Conservation (phyloP, 2,329 filamentous ascomycete species). For the Aspergillus nomiae region DNA sequence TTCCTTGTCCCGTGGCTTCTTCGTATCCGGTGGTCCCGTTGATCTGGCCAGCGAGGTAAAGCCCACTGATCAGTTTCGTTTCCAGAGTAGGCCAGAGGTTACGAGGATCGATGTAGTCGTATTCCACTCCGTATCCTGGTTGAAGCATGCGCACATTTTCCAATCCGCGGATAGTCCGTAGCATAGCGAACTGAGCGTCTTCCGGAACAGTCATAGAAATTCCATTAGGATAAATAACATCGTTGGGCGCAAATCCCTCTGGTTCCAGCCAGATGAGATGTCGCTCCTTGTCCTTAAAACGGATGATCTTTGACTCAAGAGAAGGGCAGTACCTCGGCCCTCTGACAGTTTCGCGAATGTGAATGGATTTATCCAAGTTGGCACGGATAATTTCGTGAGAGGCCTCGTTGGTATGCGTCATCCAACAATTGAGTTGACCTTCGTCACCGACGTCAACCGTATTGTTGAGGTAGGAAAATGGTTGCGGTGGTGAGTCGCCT, state of each 20-base stretch:
- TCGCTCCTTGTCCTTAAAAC: constrained; percentile 75
- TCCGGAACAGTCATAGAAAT: constrained; percentile 95
- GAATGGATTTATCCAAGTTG: constrained; percentile 94
- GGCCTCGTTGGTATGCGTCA: constrained; percentile 80
- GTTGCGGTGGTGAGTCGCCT: constrained; percentile 82
- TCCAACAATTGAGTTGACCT: constrained; percentile 81
- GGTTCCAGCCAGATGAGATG: constrained; percentile 98
- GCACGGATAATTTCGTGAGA: constrained; percentile 81
- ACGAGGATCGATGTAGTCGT: constrained; percentile 96
- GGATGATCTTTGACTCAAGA: constrained; percentile 88
- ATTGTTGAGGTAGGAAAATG: constrained; percentile 89
- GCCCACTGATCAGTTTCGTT: constrained; percentile 84
- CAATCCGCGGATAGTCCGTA: constrained; percentile 85
- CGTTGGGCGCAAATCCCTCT: constrained; percentile 81
- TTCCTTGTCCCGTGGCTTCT: constrained; percentile 90
- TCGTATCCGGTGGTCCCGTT: constrained; percentile 99
- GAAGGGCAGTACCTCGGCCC: constrained; percentile 96
- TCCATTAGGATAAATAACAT: constrained; percentile 93
- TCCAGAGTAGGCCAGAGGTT: constrained; percentile 86
- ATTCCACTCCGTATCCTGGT: constrained; percentile 95
- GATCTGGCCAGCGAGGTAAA: constrained; percentile 94
- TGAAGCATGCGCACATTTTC: constrained; percentile 91
- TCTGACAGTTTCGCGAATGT: constrained; percentile 92
- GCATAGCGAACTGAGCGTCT: constrained; percentile 78
- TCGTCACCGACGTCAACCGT: constrained; percentile 68